These are phyloP conservation scores for Carex cristatella DNA, from an alignment of 176 grass and related monocot genomes.

Conservation along the genomic window DNA sequence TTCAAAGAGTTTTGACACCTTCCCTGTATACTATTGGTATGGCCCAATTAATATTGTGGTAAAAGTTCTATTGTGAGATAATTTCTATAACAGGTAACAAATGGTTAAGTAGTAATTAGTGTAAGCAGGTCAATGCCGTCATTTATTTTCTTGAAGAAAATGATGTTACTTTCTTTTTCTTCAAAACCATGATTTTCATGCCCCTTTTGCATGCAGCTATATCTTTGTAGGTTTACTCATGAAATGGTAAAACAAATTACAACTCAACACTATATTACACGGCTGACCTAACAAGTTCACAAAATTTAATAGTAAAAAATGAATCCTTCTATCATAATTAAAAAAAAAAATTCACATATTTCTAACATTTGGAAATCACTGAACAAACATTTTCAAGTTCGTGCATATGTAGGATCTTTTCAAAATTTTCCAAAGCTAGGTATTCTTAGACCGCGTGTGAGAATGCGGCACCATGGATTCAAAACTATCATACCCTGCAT, in stretches of 20 bases:
- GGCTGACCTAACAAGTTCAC: neutral
- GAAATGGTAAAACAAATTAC: constrained; percentile 2
- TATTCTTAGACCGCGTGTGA: neutral
- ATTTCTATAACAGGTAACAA: neutral
- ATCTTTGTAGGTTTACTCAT: neutral
- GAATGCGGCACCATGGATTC: constrained; percentile 29
- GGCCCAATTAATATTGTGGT: neutral
- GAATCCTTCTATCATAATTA: constrained; percentile 8
- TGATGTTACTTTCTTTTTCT: neutral
- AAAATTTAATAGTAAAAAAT: neutral
- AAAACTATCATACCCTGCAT: constrained; percentile 49
- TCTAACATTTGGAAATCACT: constrained; percentile 1
- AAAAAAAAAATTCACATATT: neutral
- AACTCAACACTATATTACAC: neutral
- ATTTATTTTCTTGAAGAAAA: neutral
- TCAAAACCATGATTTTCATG: neutral
- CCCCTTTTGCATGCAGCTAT: neutral
- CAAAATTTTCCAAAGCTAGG: neutral
- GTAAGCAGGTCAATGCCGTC: neutral
- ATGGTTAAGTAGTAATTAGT: neutral
- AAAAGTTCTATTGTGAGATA: neutral
- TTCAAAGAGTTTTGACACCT: neutral
- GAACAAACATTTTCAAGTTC: neutral
- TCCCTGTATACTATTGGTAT: neutral
- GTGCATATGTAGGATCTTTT: neutral